Evolutionary conservation across 768 basidiomycete genomes (phyloP), one percentile per base, ranked within the genome.

Genomic region (Pleurotus salmoneostramineus): DNA sequence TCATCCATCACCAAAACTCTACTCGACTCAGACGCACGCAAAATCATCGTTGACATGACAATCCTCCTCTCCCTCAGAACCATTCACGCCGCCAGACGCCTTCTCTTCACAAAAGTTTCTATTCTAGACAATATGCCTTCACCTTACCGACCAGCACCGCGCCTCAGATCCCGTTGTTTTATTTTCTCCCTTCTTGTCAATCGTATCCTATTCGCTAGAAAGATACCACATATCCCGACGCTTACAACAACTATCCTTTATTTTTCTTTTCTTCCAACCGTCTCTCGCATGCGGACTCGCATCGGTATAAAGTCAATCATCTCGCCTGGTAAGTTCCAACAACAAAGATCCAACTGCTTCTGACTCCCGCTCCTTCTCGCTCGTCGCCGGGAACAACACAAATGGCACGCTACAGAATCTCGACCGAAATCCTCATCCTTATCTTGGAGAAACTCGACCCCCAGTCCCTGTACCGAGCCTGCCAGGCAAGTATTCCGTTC

Each of bases 21-120:
- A 68, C 71, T 65, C 59, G 69, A 68, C 64, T 56, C 64, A 68
- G 64, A 64, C 69, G 64, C 60, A 72, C 72, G 69, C 68, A 68
- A 66, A 74, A 75, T 65, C 21, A 27, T 27, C 64, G 81, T 83
- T 82, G 81, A 81, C 81, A 82, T 83, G 81, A 70, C 77, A 79
- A 65, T 75, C 70, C 67, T 68, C 70, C 72, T 71, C 70, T 27
- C 21, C 21, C 21, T 27, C 21, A 27, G 21, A 27, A 72, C 70
- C 66, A 63, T 69, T 65, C 67, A 71, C 69, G 68, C 68, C 66
- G 66, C 67, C 65, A 67, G 58, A 66, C 64, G 61, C 65, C 66
- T 14, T 33, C 67, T 63, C 63, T 75, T 72, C 80, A 80, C 82
- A 81, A 83, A 83, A 76, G 74, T 69, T 64, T 65, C 65, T 63